A percentile compares a stretch with the other conserved stretches of the same genome.
These are phyloP conservation scores for Vitis labrusca DNA, from an alignment of 164 flowering plant species.

Conservation along the genomic window DNA sequence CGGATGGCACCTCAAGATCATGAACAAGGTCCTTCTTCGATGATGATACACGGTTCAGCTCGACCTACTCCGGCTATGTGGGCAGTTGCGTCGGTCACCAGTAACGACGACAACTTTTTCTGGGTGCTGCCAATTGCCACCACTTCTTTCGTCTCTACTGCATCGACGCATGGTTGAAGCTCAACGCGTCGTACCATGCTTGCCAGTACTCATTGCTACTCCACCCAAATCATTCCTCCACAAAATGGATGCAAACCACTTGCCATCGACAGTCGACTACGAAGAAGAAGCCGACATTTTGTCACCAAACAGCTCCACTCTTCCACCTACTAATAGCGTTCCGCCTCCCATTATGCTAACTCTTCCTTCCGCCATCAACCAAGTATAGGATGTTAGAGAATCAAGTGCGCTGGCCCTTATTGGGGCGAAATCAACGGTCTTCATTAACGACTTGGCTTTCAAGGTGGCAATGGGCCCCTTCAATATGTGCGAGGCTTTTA, in stretches of 20 bases:
- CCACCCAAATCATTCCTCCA: too few relatives aligned
- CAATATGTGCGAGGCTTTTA: constrained; percentile 79
- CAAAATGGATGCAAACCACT: too few relatives aligned
- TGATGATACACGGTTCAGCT: background rate
- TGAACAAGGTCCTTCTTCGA: constrained; percentile 19
- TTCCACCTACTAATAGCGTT: constrained; percentile 3
- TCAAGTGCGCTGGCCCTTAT: constrained; percentile 15
- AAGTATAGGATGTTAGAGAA: constrained; percentile 49
- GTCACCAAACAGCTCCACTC: background rate
- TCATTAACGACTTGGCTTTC: constrained; percentile 76
- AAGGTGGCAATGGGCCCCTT: constrained; percentile 66
- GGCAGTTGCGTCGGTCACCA: constrained; percentile 36
- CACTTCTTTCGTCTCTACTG: background rate
- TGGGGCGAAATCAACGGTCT: constrained; percentile 65
- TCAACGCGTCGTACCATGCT: too few relatives aligned
- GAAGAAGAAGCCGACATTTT: too few relatives aligned
- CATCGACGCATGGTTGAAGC: too few relatives aligned
- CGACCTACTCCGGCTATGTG: constrained; percentile 35
- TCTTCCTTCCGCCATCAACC: constrained; percentile 31
- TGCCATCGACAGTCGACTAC: too few relatives aligned
- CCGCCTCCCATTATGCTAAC: constrained; percentile 10
- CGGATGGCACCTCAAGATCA: constrained; percentile 10
- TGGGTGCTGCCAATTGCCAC: constrained; percentile 39
- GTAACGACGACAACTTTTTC: constrained; percentile 31
- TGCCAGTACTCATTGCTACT: too few relatives aligned